A percentile compares a stretch with the other conserved stretches of the same genome.
phyloP scores from a whole-genome alignment of 225 moss, liverwort and hornwort species.

The Polytrichum formosum region DNA sequence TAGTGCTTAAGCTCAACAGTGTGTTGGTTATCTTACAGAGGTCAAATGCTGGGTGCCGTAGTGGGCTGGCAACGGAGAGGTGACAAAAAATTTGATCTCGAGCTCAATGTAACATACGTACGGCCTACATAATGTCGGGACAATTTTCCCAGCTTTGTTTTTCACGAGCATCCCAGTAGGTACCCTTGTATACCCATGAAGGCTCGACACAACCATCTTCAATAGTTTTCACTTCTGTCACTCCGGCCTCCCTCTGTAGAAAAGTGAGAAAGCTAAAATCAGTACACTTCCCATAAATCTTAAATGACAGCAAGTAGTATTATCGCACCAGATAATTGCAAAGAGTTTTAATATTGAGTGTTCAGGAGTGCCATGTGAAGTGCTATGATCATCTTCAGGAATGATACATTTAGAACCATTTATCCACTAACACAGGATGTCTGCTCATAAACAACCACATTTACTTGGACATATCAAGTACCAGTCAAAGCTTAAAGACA shows the following conservation, averaged over 20 bases:
- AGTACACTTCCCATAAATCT: too few species aligned
- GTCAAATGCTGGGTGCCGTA: not conserved
- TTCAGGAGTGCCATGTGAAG: too few species aligned
- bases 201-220: conserved; percentile 63
- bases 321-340: too few species aligned
- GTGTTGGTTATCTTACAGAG: conserved; percentile 9
- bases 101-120: not conserved
- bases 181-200: conserved; percentile 80
- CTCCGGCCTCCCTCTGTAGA: conserved; percentile 74
- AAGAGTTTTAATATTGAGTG: too few species aligned
- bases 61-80: not conserved
- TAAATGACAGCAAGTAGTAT: too few species aligned
- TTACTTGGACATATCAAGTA: too few species aligned
- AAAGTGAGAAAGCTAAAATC: not conserved
- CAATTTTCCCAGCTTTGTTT: conserved; percentile 82
- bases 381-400: too few species aligned
- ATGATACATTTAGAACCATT: too few species aligned
- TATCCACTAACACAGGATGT: too few species aligned
- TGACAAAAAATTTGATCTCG: not conserved
- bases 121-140: conserved; percentile 84
- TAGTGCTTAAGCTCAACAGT: not conserved
- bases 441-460: too few species aligned
- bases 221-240: conserved; percentile 62
- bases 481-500: too few species aligned
- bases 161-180: conserved; percentile 91